Conservation (phyloP, 768 basidiomycete genomes). For the Russula dissimulans region DNA sequence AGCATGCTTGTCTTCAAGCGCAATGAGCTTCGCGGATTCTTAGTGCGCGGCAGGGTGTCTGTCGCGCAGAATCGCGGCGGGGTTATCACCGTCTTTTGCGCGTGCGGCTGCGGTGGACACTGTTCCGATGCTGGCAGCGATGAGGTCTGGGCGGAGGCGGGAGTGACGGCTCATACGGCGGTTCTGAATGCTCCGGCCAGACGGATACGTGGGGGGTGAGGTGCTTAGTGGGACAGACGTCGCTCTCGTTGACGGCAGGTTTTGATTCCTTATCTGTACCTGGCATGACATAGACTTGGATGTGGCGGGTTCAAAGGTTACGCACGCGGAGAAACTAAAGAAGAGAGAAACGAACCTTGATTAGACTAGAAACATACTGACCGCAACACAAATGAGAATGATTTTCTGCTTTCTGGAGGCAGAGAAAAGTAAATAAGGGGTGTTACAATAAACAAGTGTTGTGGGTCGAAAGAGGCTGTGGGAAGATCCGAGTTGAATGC, state of each 20-base stretch:
- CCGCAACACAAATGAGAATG: too few relatives aligned
- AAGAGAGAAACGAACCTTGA: too few relatives aligned
- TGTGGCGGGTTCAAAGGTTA: too few relatives aligned
- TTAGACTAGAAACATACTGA: too few relatives aligned
- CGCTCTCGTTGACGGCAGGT: not conserved
- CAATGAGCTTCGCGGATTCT: constrained; percentile 4
- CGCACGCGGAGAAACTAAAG: too few relatives aligned
- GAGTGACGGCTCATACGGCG: constrained; percentile 37
- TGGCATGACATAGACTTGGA: not conserved
- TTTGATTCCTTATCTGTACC: not conserved
- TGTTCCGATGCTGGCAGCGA: constrained; percentile 55
- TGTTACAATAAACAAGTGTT: too few relatives aligned
- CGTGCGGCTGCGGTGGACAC: constrained; percentile 38
- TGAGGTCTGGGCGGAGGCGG: constrained; percentile 66
- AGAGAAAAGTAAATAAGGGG: too few relatives aligned
- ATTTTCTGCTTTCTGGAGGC: too few relatives aligned
- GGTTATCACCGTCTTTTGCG: too few relatives aligned
- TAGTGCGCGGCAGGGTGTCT: constrained; percentile 10
- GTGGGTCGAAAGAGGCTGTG: too few relatives aligned
- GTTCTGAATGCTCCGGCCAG: not conserved
- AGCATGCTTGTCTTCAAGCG: constrained; percentile 5
- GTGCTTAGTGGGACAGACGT: not conserved
- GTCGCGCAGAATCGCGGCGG: not conserved
- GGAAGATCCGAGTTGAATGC: not conserved
- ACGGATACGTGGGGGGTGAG: constrained; percentile 11